phyloP scores from a whole-genome alignment of 495 filamentous ascomycete genomes.

The Pyronema omphalodes region DNA sequence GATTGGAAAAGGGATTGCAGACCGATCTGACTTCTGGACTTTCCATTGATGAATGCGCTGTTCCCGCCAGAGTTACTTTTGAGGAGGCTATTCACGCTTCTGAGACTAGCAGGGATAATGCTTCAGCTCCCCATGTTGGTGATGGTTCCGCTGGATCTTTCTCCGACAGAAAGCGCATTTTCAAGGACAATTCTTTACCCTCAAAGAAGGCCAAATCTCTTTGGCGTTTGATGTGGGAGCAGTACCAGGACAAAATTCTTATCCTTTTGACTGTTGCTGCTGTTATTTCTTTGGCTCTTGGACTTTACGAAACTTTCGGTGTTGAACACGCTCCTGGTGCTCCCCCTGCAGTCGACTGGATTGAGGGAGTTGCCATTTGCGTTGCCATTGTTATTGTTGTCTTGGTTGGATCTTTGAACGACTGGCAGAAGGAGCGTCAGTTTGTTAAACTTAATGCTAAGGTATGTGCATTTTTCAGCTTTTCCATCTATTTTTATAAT shows the following conservation, averaged over 20 bases:
- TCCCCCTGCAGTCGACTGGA: constrained; percentile 45
- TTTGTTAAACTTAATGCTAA: constrained; percentile 62
- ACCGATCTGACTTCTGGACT: constrained; percentile 46
- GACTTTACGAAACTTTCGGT: constrained; percentile 47
- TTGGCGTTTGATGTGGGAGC: constrained; percentile 60
- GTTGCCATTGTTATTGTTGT: constrained; percentile 62
- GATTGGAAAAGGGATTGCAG: constrained; percentile 48
- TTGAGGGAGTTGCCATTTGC: constrained; percentile 63
- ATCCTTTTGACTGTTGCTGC: constrained; percentile 59
- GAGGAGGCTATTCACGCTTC: constrained; percentile 34
- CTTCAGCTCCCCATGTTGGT: neutral
- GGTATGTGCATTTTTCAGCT: constrained; percentile 20
- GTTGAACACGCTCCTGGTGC: constrained; percentile 25
- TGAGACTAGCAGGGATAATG: constrained; percentile 15
- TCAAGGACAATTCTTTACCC: constrained; percentile 54
- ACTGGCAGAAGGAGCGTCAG: constrained; percentile 63
- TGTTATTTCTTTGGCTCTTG: constrained; percentile 50
- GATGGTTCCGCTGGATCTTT: constrained; percentile 25
- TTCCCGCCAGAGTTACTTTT: constrained; percentile 41
- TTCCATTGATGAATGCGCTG: constrained; percentile 42
- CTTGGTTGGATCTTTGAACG: constrained; percentile 53
- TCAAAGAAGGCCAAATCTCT: constrained; percentile 56
- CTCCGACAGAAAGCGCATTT: constrained; percentile 51
- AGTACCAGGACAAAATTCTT: constrained; percentile 73
- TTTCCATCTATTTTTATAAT: neutral